Conservation (phyloP, 2,329 filamentous ascomycete species). For the Dactylellina haptotyla region DNA sequence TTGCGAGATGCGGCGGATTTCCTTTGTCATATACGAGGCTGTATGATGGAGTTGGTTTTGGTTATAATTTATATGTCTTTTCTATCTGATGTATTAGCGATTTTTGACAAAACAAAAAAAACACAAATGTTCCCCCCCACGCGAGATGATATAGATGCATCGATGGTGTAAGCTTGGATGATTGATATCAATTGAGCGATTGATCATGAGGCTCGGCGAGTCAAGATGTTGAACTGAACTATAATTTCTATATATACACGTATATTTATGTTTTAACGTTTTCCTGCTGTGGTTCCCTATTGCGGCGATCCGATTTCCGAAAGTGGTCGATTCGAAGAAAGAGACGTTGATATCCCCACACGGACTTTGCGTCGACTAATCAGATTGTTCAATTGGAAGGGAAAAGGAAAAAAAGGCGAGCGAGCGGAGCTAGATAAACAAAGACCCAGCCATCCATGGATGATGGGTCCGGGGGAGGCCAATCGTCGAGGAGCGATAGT, state of each 20-base stretch:
- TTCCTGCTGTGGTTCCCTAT: constrained; percentile 14
- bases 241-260: too few species aligned
- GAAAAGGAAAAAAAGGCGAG: neutral
- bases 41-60: constrained; percentile 45
- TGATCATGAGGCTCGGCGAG: constrained; percentile 5
- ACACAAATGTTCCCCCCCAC: neutral
- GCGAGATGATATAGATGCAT: neutral
- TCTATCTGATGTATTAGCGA: constrained; percentile 48
- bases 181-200: too few species aligned
- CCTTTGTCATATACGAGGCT: constrained; percentile 17
- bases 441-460: too few species aligned
- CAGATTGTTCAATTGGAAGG: neutral
- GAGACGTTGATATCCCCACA: neutral
- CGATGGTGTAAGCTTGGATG: too few species aligned
- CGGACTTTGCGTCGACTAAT: neutral
- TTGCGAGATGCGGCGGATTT: neutral
- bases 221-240: neutral
- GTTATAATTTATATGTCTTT: constrained; percentile 5
- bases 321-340: constrained; percentile 4
- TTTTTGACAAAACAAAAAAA: constrained; percentile 19
- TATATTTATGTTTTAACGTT: neutral
- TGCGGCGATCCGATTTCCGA: constrained; percentile 4
- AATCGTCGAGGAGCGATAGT: neutral
- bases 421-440: too few species aligned
- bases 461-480: neutral